Evolutionary conservation across 2,329 filamentous ascomycete species (phyloP), one percentile per base, ranked within the genome.

Genomic region (Penicillium hordei): DNA sequence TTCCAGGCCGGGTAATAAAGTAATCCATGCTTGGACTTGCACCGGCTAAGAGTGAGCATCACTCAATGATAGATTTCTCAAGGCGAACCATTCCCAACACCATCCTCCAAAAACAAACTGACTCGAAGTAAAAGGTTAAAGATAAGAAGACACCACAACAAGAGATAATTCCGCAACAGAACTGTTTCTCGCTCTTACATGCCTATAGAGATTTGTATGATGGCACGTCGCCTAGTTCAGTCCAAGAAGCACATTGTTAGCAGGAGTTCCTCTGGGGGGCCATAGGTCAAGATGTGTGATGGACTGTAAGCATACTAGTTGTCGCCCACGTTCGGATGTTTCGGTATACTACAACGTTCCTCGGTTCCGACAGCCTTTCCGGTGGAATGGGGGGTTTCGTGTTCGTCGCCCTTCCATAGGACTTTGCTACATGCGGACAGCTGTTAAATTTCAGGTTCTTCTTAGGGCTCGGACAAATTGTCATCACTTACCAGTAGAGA

Each of bases 281-380:
- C 23, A 4, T 5, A 27, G 5, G 4, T 10, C 40, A 43, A 29
- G 25, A 33, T 13, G 6, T 19, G 13, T 8, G 13, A 21, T 31
- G 5, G 13, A 34, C 6, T 21, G 3, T 17, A 10, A 1, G 15
- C 73, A 59, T 75, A 77, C 75, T 80, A 68, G 40, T 76, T 71
- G 3, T 62, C 60, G 4, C 72, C 78, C 13, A 81, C 74, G 60
- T 81, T 81, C 52, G 80, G 51, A 60, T 81, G 81, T 25, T 77
- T 78, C 23, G 78, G 77, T 10, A 63, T 60, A 46, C 66, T 70
- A 29, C 69, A n/a, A 31, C 53, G 55, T 6, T 70, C 74, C 5
- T 25, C 33, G 3, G 42, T 10, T 9, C 5, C n/a, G 4, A 48
- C 17, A 1, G 25, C 17, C 10, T 45, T 19, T 19, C 4, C 8